Base-by-base conservation (phyloP, 192 early-diverging fungal species). In the Coemansia biformis region DNA sequence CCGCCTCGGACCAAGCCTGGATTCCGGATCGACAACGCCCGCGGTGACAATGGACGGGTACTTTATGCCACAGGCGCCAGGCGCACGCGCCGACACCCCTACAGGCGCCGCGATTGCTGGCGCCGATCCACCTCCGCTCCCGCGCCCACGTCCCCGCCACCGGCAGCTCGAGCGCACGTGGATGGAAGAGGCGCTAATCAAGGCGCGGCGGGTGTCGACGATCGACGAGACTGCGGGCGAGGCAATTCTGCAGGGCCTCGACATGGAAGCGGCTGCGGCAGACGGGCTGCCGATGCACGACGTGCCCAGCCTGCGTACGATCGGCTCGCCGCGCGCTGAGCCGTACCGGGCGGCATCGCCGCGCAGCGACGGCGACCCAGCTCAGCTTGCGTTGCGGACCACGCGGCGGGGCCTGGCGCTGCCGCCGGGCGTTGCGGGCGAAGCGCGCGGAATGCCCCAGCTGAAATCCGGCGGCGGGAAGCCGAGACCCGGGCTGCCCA, bases 171-270 rank as follows among this genome's bases (percentile, higher is more conserved):
- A 76, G 47, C 65, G 66, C 44, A 76, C 66, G 14, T 76, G 64
- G 73, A 76, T 76, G 66, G 73, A 69, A 39, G 73, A 76, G 73
- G 66, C 61, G 29, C 54, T 76, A 13, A 56, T 76, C 24, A 76
- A 76, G 50, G 66, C 66, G 32, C 56, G 73, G 13, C 66, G 73
- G 31, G 65, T 76, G 12, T 76, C 66, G 19, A 69, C 64, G 11
- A 61, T 76, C 11, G 66, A 76, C 50, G 66, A 76, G 36, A 65
- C 62, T 8, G 71, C 63, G 0, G 71, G 63, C 15, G 59, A 75
- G 42, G 42, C 59, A 4, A 75, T 75, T 29, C 40, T 75, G 38
- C 63, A 75, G 46, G 55, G 51, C 15, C 59, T 75, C 22, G 54
- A 54, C 5, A 38, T 57, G 50, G 54, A 38, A 22, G 33, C 12